Evolutionary conservation across 2,329 filamentous ascomycete genomes (phyloP).

Genomic region (Scortechinia acanthostroma): DNA sequence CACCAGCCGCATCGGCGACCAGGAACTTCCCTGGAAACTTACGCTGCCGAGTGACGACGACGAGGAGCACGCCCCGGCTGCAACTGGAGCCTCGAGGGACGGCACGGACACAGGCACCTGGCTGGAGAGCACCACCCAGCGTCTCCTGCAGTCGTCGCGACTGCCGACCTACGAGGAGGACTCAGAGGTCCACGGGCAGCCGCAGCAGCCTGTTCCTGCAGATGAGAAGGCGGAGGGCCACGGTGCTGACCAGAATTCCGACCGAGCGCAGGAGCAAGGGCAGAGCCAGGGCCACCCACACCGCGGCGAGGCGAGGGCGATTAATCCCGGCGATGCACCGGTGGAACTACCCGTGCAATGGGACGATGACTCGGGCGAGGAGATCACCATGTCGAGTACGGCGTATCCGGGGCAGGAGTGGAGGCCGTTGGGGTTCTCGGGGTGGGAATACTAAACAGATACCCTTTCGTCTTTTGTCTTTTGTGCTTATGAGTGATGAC

Average conservation of each 20-base stretch:
- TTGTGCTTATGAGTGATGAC: no score
- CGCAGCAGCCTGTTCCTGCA: background rate
- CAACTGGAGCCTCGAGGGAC: no score
- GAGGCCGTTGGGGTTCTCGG: slow-evolving; percentile 15
- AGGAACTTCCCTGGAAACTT: background rate
- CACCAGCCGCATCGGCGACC: background rate
- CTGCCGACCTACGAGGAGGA: no score
- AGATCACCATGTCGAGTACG: slow-evolving; percentile 36
- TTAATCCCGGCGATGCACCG: slow-evolving; percentile 6
- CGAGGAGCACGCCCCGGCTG: background rate
- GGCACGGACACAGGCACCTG: background rate
- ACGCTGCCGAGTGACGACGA: background rate
- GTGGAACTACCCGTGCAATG: slow-evolving; percentile 20
- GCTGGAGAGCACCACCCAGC: no score
- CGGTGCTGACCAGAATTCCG: background rate
- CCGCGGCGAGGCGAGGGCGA: background rate
- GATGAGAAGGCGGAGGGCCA: background rate
- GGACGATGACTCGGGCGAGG: slow-evolving; percentile 26
- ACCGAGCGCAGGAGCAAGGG: no score
- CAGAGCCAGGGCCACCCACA: background rate
- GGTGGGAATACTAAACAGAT: slow-evolving; percentile 5
- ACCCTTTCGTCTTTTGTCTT: no score
- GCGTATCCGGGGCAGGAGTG: slow-evolving; percentile 37
- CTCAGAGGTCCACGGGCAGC: no score
- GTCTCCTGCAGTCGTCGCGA: no score